A percentile compares a stretch with the other conserved stretches of the same genome.
Evolutionary conservation across 495 filamentous ascomycete genomes (phyloP).

Genomic region (Tuber magnatum): DNA sequence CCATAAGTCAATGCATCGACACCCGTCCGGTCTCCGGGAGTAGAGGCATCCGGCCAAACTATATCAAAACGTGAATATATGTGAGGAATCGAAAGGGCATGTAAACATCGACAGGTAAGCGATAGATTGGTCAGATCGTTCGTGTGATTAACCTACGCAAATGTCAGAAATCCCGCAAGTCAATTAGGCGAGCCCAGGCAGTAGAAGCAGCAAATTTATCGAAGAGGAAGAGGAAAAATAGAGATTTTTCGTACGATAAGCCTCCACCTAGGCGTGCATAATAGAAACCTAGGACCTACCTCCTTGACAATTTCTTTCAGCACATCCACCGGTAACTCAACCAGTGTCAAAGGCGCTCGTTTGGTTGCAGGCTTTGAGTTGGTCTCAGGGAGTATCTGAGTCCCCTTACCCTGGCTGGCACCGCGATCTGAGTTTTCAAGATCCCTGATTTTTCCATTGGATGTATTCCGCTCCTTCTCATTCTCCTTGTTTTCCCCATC

Average conservation of each 20-base stretch:
- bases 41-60: conserved; percentile 74
- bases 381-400: background rate
- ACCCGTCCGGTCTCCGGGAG: conserved; percentile 60
- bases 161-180: conserved; percentile 18
- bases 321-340: conserved; percentile 82
- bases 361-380: conserved; percentile 15
- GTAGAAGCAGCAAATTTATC: background rate
- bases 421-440: background rate
- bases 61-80: conserved; percentile 92
- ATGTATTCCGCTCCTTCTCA: background rate
- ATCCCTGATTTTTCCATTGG: background rate
- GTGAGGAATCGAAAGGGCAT: conserved; percentile 68
- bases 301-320: conserved; percentile 84
- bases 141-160: conserved; percentile 66
- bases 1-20: conserved; percentile 91
- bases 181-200: conserved; percentile 2
- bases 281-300: conserved; percentile 47
- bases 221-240: background rate
- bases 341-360: conserved; percentile 48
- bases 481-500: background rate
- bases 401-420: conserved; percentile 15
- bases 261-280: conserved; percentile 12
- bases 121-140: conserved; percentile 82
- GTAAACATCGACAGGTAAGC: conserved; percentile 75
- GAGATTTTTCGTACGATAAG: background rate